phyloP scores from a whole-genome alignment of 1,139 yeast species.

The Kodamaea ohmeri region DNA sequence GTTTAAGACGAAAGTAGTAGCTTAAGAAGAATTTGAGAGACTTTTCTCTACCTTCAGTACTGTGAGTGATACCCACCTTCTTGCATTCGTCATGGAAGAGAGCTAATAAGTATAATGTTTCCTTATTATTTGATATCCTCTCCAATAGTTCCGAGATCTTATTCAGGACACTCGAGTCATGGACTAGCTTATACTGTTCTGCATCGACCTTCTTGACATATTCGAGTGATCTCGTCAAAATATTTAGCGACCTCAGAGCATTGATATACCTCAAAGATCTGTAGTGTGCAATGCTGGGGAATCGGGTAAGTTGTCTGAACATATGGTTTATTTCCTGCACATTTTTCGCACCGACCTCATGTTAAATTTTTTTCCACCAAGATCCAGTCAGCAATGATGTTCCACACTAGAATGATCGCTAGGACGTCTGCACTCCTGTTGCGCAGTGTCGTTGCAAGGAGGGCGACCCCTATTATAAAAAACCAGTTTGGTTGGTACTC shows the following conservation, averaged over 20 bases:
- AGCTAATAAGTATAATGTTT: conserved; percentile 30
- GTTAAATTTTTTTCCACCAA: conserved; percentile 8
- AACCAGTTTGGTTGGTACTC: conserved; percentile 18
- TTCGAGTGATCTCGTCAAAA: conserved; percentile 16
- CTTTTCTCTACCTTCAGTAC: conserved; percentile 8
- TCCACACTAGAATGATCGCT: conserved; percentile 5
- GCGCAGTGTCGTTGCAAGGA: conserved; percentile 1
- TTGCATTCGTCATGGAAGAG: conserved; percentile 34
- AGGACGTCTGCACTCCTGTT: conserved; percentile 7
- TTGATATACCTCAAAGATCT: not conserved
- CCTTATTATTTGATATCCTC: conserved; percentile 29
- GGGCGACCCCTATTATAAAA: conserved; percentile 1
- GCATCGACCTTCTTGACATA: conserved; percentile 33
- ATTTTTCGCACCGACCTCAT: conserved; percentile 1
- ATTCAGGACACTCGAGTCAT: conserved; percentile 18
- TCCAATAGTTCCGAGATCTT: conserved; percentile 27
- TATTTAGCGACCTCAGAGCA: not conserved
- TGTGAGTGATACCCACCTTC: conserved; percentile 28
- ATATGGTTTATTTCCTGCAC: conserved; percentile 5
- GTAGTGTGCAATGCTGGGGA: no score
- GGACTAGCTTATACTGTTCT: conserved; percentile 21
- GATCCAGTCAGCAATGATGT: conserved; percentile 5
- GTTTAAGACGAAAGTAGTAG: conserved; percentile 21
- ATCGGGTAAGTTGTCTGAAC: not conserved
- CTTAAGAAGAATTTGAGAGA: conserved; percentile 10